A percentile compares a stretch with the other conserved stretches of the same genome.
These are phyloP conservation scores for Xylaria multiplex DNA, from an alignment of 2,329 filamentous ascomycete species.

Conservation along the genomic window DNA sequence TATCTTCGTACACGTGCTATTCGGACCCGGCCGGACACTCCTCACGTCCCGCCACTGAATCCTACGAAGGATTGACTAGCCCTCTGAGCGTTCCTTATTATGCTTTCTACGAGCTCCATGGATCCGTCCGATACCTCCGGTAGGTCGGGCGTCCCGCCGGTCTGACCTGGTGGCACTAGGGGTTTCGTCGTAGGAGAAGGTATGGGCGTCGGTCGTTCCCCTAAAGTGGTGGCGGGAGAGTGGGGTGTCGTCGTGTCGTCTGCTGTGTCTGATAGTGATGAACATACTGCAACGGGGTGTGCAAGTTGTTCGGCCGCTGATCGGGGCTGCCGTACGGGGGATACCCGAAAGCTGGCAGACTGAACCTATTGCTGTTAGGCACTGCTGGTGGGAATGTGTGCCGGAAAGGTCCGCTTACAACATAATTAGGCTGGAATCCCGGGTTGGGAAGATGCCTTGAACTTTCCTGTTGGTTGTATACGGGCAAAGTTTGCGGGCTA, in stretches of 20 bases:
- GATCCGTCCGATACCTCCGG: constrained; percentile 50
- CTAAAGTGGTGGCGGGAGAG: constrained; percentile 7
- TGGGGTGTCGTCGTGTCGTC: constrained; percentile 2
- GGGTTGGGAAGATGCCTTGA: constrained; percentile 38
- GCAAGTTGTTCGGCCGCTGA: constrained; percentile 18
- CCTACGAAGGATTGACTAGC: constrained; percentile 42
- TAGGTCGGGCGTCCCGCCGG: constrained; percentile 39
- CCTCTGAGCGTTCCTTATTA: constrained; percentile 48
- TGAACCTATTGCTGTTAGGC: constrained; percentile 50
- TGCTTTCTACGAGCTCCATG: constrained; percentile 50
- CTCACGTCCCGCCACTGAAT: not conserved
- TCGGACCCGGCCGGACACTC: no score
- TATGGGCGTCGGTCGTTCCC: constrained; percentile 5
- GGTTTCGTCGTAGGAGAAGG: not conserved
- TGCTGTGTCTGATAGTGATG: constrained; percentile 21
- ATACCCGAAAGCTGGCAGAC: constrained; percentile 36
- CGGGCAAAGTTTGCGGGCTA: constrained; percentile 17
- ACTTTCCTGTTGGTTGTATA: constrained; percentile 30
- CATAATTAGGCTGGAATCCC: constrained; percentile 46
- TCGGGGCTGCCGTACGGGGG: constrained; percentile 35
- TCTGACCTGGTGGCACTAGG: constrained; percentile 9
- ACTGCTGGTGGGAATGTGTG: constrained; percentile 46
- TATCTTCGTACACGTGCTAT: constrained; percentile 5
- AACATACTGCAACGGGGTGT: constrained; percentile 11
- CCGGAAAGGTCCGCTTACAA: constrained; percentile 51